Evolutionary conservation across 495 filamentous ascomycete species (phyloP).

Genomic region (Penicillium steckii): DNA sequence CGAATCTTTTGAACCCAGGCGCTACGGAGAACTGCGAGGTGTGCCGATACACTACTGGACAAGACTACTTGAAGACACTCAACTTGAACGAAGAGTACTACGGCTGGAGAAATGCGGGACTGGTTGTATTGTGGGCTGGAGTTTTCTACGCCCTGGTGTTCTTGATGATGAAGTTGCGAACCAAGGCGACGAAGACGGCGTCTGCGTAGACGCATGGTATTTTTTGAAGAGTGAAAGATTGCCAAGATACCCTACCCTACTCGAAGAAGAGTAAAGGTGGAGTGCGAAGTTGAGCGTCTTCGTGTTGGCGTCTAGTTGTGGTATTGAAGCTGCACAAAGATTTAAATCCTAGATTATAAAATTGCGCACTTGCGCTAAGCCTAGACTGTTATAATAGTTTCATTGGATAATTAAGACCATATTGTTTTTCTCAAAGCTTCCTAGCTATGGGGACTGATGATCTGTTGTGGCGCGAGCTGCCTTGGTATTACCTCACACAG

Average conservation of each 20-base stretch:
- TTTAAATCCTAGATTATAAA: slow-evolving; percentile 8
- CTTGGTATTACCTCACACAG: not conserved
- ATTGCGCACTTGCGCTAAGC: slow-evolving; percentile 8
- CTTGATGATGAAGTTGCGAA: slow-evolving; percentile 46
- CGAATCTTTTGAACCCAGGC: slow-evolving; percentile 50
- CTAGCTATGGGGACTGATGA: slow-evolving; percentile 3
- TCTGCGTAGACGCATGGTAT: slow-evolving; percentile 6
- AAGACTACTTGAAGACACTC: slow-evolving; percentile 36
- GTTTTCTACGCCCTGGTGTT: slow-evolving; percentile 48
- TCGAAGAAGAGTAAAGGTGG: slow-evolving; percentile 6
- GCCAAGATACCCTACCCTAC: slow-evolving; percentile 1
- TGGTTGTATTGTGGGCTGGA: slow-evolving; percentile 44
- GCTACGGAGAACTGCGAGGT: slow-evolving; percentile 55
- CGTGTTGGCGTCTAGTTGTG: slow-evolving; percentile 5
- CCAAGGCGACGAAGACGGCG: slow-evolving; percentile 44
- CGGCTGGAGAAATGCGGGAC: slow-evolving; percentile 44
- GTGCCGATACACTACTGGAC: slow-evolving; percentile 49
- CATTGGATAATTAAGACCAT: slow-evolving; percentile 8
- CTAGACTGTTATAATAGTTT: slow-evolving; percentile 13
- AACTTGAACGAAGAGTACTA: slow-evolving; percentile 42
- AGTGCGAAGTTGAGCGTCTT: slow-evolving; percentile 9
- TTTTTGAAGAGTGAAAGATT: not conserved
- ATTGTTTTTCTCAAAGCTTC: slow-evolving; percentile 2
- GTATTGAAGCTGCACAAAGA: slow-evolving; percentile 11
- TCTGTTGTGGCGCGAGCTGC: slow-evolving; percentile 13